Percentiles rank a stretch among this genome's conserved stretches.
These are phyloP conservation scores for Cladophialophora exuberans DNA, from an alignment of 2,329 filamentous ascomycete genomes.

Conservation along the genomic window DNA sequence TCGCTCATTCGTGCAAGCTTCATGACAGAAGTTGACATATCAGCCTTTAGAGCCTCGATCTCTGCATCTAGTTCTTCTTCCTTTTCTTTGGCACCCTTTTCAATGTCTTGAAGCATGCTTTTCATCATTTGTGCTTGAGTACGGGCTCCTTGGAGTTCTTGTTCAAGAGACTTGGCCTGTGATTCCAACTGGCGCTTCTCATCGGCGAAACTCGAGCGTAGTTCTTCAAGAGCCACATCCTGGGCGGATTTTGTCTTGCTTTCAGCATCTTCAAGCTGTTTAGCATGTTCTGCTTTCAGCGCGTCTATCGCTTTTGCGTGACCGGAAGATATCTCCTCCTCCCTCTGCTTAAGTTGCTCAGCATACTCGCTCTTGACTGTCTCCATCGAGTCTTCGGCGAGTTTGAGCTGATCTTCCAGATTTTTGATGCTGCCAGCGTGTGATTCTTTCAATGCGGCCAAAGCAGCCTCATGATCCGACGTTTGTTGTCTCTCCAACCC, in stretches of 20 bases:
- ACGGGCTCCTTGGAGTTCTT: constrained; percentile 28
- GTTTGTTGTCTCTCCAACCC: constrained; percentile 37
- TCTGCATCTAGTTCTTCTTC: constrained; percentile 19
- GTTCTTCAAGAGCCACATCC: constrained; percentile 20
- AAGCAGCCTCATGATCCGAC: constrained; percentile 22
- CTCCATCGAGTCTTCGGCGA: constrained; percentile 21
- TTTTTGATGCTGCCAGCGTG: constrained; percentile 33
- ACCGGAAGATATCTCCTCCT: constrained; percentile 18
- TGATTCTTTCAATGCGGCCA: constrained; percentile 22
- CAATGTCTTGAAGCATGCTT: constrained; percentile 23
- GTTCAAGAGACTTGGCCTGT: constrained; percentile 38
- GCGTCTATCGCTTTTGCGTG: constrained; percentile 18
- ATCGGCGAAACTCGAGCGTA: constrained; percentile 33
- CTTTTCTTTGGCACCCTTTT: constrained; percentile 22
- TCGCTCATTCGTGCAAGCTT: constrained; percentile 26
- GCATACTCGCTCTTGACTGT: constrained; percentile 22
- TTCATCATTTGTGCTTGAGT: constrained; percentile 29
- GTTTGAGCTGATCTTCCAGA: constrained; percentile 33
- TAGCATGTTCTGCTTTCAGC: constrained; percentile 19
- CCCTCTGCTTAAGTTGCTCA: constrained; percentile 16
- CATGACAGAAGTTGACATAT: constrained; percentile 21
- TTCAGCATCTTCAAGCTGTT: constrained; percentile 19
- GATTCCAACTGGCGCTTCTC: constrained; percentile 42
- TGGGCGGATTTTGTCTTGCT: constrained; percentile 5
- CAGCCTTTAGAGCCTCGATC: constrained; percentile 24